Conservation (phyloP, 2,329 filamentous ascomycete species). For the Aspergillus novofumigatus region DNA sequence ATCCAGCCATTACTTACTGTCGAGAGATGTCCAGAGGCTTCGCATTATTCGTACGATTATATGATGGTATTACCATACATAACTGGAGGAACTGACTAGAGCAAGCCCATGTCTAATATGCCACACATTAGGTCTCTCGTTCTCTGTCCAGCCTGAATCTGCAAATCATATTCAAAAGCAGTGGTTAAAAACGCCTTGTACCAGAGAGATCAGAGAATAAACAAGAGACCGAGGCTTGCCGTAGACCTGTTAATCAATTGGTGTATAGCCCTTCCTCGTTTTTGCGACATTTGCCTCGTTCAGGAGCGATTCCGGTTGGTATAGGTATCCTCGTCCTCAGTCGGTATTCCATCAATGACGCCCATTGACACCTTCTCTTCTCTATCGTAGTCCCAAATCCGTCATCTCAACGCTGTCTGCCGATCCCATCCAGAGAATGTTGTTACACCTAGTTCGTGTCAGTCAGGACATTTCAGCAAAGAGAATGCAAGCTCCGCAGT, state of each 20-base stretch:
- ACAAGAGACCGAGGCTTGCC: slow-evolving; percentile 8
- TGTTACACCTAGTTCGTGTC: slow-evolving; percentile 69
- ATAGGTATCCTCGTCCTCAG: slow-evolving; percentile 11
- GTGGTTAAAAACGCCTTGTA: slow-evolving; percentile 17
- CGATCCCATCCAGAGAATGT: slow-evolving; percentile 85
- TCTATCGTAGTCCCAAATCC: slow-evolving; percentile 34
- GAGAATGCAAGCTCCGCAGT: too few species aligned
- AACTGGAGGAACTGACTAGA: background rate
- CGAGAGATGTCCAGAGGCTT: background rate
- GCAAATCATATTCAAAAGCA: slow-evolving; percentile 13
- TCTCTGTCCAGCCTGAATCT: background rate
- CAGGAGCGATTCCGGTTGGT: slow-evolving; percentile 9
- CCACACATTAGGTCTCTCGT: background rate
- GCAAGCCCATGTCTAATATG: background rate
- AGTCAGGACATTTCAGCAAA: background rate
- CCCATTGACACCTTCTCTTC: slow-evolving; percentile 19
- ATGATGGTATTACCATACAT: background rate
- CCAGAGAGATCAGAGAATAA: slow-evolving; percentile 12
- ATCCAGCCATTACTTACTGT: background rate
- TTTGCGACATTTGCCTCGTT: slow-evolving; percentile 4
- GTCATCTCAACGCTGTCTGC: slow-evolving; percentile 50
- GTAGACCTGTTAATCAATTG: background rate
- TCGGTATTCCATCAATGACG: slow-evolving; percentile 7
- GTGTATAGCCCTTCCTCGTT: background rate
- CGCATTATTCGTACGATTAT: background rate